Evolutionary conservation across 208 protist genomes (phyloP), one percentile per base, ranked within the genome.

Genomic region (Leishmania turanica): DNA sequence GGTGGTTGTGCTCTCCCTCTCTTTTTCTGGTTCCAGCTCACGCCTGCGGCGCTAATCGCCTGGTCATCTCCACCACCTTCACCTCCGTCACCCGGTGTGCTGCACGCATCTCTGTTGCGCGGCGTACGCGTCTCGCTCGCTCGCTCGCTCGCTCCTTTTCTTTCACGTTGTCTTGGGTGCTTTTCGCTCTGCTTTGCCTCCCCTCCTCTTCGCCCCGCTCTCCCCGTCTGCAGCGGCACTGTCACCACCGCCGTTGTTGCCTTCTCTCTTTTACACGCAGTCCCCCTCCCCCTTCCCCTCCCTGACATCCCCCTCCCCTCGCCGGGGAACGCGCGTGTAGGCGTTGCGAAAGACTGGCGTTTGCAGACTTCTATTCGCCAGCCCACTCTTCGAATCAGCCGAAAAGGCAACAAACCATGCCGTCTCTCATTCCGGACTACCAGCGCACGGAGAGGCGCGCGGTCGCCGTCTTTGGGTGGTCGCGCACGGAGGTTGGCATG

Each of bases 381-480:
- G 42, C 9, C 24, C 51, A 21, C 21, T 53, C 21, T 17, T 73
- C 9, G 24, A 73, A 53, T 15, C 24, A 51, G 8, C 11, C 69
- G 47, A 73, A 71, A 73, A 27, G 27, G 47, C 31, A 53, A 24
- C 69, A 31, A 9, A 9, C 37, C 45, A 84, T 81, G 75, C 34
- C 70, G 5, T 84, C 80, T 9, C 34, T 81, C 45, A 79, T 90
- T 37, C 81, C 83, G 0, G 87, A 90, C 54, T 92, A 91, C 73
- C 88, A 79, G 74, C 87, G 87, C 53, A 37, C 24, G n/a, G 54
- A 78, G 34, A 82, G 84, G 45, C 85, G 77, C 31, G 79, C 82
- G 2, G 80, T 96, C n/a, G 86, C 90, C 6, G 86, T 96, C 56
- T 96, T 88, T 79, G 81, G 91, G 80, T 93, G 88, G 83, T 95